Conservation (phyloP, 345 rosid genomes). For the Populus nigra region DNA sequence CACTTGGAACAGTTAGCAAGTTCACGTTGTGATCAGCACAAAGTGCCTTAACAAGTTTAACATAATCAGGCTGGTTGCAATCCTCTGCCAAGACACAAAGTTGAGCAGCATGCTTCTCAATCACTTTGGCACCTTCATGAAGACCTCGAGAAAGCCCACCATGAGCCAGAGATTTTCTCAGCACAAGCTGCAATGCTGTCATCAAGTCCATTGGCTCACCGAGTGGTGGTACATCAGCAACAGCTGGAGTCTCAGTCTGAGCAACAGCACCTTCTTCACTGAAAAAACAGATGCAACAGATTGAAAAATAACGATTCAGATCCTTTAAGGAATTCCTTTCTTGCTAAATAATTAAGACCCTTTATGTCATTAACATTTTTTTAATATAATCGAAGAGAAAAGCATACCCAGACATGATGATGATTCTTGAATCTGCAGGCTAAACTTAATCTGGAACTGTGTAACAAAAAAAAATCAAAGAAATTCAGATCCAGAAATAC, state of each 20-base stretch:
- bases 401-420: neutral
- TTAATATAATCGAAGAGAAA: neutral
- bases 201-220: conserved; percentile 75
- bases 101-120: conserved; percentile 73
- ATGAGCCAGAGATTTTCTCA: conserved; percentile 75
- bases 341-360: neutral
- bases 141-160: conserved; percentile 69
- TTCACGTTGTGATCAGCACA: conserved; percentile 67
- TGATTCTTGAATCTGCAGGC: neutral
- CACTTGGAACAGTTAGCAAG: conserved; percentile 67
- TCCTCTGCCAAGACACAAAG: conserved; percentile 81
- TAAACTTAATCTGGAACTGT: neutral
- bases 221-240: conserved; percentile 38
- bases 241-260: conserved; percentile 27
- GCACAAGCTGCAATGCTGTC: conserved; percentile 68
- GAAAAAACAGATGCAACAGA: conserved; percentile 1
- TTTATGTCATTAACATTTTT: neutral
- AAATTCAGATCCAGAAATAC: neutral
- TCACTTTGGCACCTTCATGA: conserved; percentile 69
- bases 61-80: conserved; percentile 79
- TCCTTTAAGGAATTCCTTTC: neutral
- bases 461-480: neutral
- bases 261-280: conserved; percentile 67
- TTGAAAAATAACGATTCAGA: neutral
- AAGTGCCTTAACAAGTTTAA: conserved; percentile 74